phyloP scores from a whole-genome alignment of 257 asterid genomes.

The Coffea eugenioides region DNA sequence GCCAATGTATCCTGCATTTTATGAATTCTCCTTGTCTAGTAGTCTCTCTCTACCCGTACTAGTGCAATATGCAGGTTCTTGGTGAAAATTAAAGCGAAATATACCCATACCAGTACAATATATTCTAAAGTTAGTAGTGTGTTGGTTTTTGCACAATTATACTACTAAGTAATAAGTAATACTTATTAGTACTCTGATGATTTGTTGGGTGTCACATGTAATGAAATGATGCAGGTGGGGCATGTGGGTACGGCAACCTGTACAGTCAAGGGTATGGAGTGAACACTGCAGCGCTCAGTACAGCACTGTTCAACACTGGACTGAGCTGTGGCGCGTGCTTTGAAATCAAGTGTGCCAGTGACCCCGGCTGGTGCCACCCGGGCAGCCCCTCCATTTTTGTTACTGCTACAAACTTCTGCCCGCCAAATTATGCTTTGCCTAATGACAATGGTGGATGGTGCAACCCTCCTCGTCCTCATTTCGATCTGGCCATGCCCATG shows the following conservation, averaged over 20 bases:
- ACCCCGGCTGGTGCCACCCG: constrained; percentile 61
- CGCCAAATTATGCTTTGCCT: constrained; percentile 72
- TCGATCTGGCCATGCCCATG: constrained; percentile 98
- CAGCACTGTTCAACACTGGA: constrained; percentile 77
- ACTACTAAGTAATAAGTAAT: too few species aligned
- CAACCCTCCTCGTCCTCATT: constrained; percentile 84
- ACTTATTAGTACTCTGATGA: too few species aligned
- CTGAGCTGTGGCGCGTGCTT: constrained; percentile 81
- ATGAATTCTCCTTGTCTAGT: not conserved
- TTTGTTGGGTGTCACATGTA: not conserved
- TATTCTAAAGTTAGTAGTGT: too few species aligned
- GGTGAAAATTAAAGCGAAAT: not conserved
- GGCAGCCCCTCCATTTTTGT: constrained; percentile 77
- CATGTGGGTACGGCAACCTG: constrained; percentile 81
- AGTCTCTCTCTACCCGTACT: not conserved
- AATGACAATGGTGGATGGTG: constrained; percentile 94
- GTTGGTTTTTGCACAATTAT: too few species aligned
- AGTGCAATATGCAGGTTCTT: not conserved
- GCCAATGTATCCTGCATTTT: not conserved
- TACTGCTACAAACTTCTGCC: constrained; percentile 89
- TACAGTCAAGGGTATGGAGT: constrained; percentile 93
- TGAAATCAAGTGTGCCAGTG: constrained; percentile 62
- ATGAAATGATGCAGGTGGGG: constrained; percentile 56
- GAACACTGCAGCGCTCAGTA: constrained; percentile 87
- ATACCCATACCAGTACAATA: too few species aligned